Conservation (phyloP, 2,329 filamentous ascomycete genomes). For the Camillea tinctor region DNA sequence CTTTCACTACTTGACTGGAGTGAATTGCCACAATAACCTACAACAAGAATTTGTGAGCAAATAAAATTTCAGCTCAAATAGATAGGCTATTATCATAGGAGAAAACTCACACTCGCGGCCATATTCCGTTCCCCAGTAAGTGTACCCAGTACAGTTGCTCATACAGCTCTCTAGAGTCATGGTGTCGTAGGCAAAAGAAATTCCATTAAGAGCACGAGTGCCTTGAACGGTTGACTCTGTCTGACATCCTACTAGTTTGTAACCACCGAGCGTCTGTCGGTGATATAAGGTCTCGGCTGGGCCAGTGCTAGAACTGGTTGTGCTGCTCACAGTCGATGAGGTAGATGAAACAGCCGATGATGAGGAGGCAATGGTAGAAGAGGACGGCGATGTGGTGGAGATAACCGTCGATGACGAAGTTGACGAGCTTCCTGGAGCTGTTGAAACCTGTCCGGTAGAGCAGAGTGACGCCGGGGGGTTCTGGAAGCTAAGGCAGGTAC, state of each 20-base stretch:
- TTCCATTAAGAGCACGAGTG: slow-evolving; percentile 42
- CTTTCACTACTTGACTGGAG: slow-evolving; percentile 34
- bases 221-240: slow-evolving; percentile 41
- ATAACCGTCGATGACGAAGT: slow-evolving; percentile 16
- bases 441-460: slow-evolving; percentile 20
- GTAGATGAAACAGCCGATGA: neutral
- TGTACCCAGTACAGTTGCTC: slow-evolving; percentile 44
- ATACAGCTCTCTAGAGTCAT: slow-evolving; percentile 52
- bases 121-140: slow-evolving; percentile 52
- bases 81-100: slow-evolving; percentile 38
- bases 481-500: slow-evolving; percentile 43
- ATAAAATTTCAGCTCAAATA: neutral
- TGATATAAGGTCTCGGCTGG: slow-evolving; percentile 36
- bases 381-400: slow-evolving; percentile 8
- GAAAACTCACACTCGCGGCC: slow-evolving; percentile 46
- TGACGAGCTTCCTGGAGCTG: slow-evolving; percentile 11
- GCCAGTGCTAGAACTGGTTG: slow-evolving; percentile 29
- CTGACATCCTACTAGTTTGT: slow-evolving; percentile 47
- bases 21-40: slow-evolving; percentile 48
- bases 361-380: neutral
- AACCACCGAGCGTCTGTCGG: slow-evolving; percentile 42
- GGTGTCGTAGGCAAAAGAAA: slow-evolving; percentile 42
- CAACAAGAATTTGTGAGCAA: neutral
- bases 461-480: slow-evolving; percentile 32
- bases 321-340: slow-evolving; percentile 19